Percentiles rank a stretch among this genome's conserved stretches.
Evolutionary conservation across 2,329 filamentous ascomycete species (phyloP).

Genomic region (Colletotrichum sp.): DNA sequence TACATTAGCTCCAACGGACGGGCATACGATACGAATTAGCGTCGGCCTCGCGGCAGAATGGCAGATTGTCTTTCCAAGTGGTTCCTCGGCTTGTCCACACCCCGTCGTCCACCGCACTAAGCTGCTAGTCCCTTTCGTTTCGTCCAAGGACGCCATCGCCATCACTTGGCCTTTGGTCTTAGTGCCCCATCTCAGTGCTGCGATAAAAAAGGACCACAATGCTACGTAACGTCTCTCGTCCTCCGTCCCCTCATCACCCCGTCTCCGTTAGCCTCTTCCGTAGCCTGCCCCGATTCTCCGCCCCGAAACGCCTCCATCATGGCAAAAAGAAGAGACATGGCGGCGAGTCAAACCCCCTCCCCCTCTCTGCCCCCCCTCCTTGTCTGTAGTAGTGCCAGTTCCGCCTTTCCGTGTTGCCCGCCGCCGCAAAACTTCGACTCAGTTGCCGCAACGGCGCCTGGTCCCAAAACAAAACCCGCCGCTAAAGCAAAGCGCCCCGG

Average conservation of each 20-base stretch:
- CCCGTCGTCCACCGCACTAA: neutral
- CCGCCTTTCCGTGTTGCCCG: neutral
- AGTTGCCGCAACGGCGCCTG: constrained; percentile 15
- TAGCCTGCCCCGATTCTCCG: constrained; percentile 1
- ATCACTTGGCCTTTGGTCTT: neutral
- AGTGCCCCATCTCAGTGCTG: neutral
- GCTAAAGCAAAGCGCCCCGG: neutral
- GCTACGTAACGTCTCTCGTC: neutral
- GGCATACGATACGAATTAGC: neutral
- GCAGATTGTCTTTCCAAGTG: neutral
- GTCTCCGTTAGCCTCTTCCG: constrained; percentile 2
- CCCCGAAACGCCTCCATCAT: constrained; percentile 8
- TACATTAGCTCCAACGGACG: neutral
- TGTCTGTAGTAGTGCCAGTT: neutral
- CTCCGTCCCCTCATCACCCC: neutral
- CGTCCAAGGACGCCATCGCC: constrained; percentile 1
- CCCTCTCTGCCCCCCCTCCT: neutral
- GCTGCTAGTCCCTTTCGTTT: neutral
- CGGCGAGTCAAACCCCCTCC: neutral
- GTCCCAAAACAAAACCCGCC: neutral
- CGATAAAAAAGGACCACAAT: neutral
- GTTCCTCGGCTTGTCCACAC: neutral
- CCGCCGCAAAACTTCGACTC: neutral
- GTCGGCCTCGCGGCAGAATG: constrained; percentile 11
- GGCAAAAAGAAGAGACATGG: neutral